phyloP scores from a whole-genome alignment of 768 basidiomycete species.

The Sarcodon sp. region DNA sequence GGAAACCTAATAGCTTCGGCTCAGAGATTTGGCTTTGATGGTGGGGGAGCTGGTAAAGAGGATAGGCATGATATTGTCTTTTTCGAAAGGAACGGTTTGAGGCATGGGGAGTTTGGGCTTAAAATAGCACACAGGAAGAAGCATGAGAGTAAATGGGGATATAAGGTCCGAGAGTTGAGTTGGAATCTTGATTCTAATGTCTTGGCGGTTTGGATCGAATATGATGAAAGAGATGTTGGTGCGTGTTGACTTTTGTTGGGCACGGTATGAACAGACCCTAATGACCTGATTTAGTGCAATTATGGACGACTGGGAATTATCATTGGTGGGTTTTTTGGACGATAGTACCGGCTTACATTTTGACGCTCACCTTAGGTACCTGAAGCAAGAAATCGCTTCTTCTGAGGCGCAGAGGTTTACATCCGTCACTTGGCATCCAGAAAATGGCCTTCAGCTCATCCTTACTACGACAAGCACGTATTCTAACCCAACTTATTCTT shows the following conservation, averaged over 20 bases:
- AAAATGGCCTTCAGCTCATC: constrained; percentile 50
- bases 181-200: constrained; percentile 90
- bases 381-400: constrained; percentile 77
- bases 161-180: constrained; percentile 57
- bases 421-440: constrained; percentile 80
- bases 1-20: constrained; percentile 77
- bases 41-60: constrained; percentile 51
- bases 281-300: constrained; percentile 47
- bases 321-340: constrained; percentile 49
- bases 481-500: background rate
- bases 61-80: constrained; percentile 81
- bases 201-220: constrained; percentile 75
- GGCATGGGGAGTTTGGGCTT: constrained; percentile 82
- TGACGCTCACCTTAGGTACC: constrained; percentile 44
- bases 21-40: constrained; percentile 72
- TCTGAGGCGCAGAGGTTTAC: constrained; percentile 45
- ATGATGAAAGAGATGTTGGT: constrained; percentile 59
- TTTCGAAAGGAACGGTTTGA: constrained; percentile 89
- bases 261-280: background rate
- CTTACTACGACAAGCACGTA: constrained; percentile 53
- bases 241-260: constrained; percentile 15
- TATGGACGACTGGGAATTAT: constrained; percentile 93
- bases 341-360: background rate
- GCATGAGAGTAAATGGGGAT: constrained; percentile 40
- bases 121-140: constrained; percentile 14